Evolutionary conservation across 2,329 filamentous ascomycete species (phyloP).

Genomic region (Fusarium pseudograminearum): DNA sequence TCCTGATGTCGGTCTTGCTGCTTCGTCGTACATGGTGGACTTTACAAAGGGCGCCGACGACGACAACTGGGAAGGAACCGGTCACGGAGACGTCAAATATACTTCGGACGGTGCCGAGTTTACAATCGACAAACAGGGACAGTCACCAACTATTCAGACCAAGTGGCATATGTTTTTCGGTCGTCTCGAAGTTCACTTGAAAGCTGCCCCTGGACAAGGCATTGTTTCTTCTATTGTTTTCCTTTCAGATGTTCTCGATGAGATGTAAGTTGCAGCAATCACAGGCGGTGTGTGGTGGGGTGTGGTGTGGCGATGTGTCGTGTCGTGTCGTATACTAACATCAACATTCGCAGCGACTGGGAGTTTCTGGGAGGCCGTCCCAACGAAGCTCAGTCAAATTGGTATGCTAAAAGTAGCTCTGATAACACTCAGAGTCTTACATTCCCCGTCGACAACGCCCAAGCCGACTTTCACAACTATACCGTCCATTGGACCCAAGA

Average conservation of each 20-base stretch:
- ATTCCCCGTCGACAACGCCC: conserved; percentile 40
- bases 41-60: conserved; percentile 41
- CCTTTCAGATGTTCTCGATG: conserved; percentile 80
- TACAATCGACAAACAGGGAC: conserved; percentile 69
- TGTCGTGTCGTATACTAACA: not conserved
- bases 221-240: conserved; percentile 82
- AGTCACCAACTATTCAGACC: conserved; percentile 71
- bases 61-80: conserved; percentile 37
- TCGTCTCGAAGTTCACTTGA: conserved; percentile 75
- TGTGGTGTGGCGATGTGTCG: too few relatives aligned
- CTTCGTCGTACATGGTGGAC: conserved; percentile 37
- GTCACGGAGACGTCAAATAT: conserved; percentile 38
- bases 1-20: conserved; percentile 24
- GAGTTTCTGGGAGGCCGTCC: conserved; percentile 78
- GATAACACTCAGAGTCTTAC: conserved; percentile 44
- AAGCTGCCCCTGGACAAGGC: conserved; percentile 77
- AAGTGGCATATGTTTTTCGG: conserved; percentile 90
- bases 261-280: conserved; percentile 12
- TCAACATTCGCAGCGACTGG: conserved; percentile 65
- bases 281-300: too few relatives aligned
- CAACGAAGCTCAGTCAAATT: conserved; percentile 78
- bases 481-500: conserved; percentile 74
- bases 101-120: conserved; percentile 42
- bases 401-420: conserved; percentile 76
- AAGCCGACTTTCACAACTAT: conserved; percentile 69